Evolutionary conservation across 2,329 filamentous ascomycete genomes (phyloP).

Genomic region (Ambrosiella xylebori): DNA sequence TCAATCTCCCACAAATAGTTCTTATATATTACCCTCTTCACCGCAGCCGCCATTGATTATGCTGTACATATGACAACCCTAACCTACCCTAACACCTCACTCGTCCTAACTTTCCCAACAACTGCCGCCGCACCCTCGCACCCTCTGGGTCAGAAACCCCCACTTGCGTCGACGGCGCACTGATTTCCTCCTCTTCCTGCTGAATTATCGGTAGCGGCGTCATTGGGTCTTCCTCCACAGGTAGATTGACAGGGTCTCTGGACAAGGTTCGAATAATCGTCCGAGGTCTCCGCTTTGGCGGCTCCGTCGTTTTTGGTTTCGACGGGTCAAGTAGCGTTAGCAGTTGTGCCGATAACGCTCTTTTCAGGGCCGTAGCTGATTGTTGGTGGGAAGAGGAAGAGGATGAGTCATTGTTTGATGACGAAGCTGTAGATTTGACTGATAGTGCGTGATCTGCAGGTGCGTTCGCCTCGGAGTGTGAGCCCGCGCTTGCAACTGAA

Average conservation of each 20-base stretch:
- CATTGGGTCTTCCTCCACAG: background rate
- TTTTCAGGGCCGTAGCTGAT: constrained; percentile 22
- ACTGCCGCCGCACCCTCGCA: constrained; percentile 24
- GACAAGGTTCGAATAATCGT: background rate
- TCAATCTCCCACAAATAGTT: too few relatives aligned
- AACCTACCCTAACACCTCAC: background rate
- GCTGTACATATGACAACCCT: too few relatives aligned
- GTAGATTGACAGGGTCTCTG: background rate
- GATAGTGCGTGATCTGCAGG: background rate
- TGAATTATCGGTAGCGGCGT: background rate
- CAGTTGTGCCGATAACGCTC: constrained; percentile 19
- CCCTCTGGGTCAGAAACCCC: constrained; percentile 36
- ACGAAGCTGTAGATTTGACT: background rate
- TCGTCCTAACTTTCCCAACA: constrained; percentile 27
- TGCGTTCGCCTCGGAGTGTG: background rate
- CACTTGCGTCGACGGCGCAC: constrained; percentile 32
- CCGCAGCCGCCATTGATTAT: too few relatives aligned
- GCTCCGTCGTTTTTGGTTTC: background rate
- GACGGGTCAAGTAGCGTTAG: constrained; percentile 1
- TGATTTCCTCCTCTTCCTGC: constrained; percentile 16
- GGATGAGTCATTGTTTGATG: background rate
- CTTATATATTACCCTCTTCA: too few relatives aligned
- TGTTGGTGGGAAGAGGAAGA: background rate
- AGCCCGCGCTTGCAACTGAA: too few relatives aligned
- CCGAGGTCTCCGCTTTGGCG: background rate